A percentile compares a stretch with the other conserved stretches of the same genome.
Conservation (phyloP, 352 stramenopile species). For the Phytophthora idaei region DNA sequence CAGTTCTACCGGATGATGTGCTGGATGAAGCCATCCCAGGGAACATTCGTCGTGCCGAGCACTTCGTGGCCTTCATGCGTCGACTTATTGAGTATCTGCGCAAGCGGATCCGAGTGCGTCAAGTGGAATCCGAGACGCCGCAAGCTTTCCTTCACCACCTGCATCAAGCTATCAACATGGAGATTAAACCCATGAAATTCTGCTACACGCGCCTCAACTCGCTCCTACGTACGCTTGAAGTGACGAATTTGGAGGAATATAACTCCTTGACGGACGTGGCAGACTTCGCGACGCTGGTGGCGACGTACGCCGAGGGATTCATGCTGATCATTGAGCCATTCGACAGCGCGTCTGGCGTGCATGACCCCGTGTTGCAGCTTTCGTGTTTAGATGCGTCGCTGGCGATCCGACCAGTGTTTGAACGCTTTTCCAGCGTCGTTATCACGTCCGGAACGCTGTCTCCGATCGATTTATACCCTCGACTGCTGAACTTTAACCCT, state of each 20-base stretch:
- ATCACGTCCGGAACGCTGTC: slow-evolving; percentile 96
- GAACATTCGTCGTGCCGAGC: slow-evolving; percentile 97
- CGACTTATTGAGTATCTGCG: slow-evolving; percentile 96
- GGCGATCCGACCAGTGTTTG: slow-evolving; percentile 98
- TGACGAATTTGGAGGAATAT: slow-evolving; percentile 98
- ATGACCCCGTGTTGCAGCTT: slow-evolving; percentile 91
- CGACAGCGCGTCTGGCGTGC: slow-evolving; percentile 74
- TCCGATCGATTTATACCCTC: slow-evolving; percentile 99
- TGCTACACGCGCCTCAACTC: slow-evolving; percentile 97
- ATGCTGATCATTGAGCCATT: slow-evolving; percentile 98
- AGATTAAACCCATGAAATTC: slow-evolving; percentile 98
- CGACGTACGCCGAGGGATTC: slow-evolving; percentile 98
- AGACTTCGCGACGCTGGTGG: slow-evolving; percentile 97
- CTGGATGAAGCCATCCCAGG: slow-evolving; percentile 96
- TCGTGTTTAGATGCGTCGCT: slow-evolving; percentile 97
- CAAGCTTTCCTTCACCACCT: slow-evolving; percentile 96
- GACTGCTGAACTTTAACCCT: slow-evolving; percentile 97
- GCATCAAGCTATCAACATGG: slow-evolving; percentile 93
- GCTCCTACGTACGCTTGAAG: slow-evolving; percentile 95
- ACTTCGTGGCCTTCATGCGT: slow-evolving; percentile 98
- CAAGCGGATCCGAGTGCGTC: slow-evolving; percentile 77
- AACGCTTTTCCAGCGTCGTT: slow-evolving; percentile 91
- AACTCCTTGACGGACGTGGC: slow-evolving; percentile 95
- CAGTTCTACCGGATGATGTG: slow-evolving; percentile 92
- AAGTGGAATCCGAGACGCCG: slow-evolving; percentile 96